Percentiles rank a stretch among this genome's conserved stretches.
Evolutionary conservation across 805 yeast genomes (phyloP).

Genomic region (Schwanniomyces sp.): DNA sequence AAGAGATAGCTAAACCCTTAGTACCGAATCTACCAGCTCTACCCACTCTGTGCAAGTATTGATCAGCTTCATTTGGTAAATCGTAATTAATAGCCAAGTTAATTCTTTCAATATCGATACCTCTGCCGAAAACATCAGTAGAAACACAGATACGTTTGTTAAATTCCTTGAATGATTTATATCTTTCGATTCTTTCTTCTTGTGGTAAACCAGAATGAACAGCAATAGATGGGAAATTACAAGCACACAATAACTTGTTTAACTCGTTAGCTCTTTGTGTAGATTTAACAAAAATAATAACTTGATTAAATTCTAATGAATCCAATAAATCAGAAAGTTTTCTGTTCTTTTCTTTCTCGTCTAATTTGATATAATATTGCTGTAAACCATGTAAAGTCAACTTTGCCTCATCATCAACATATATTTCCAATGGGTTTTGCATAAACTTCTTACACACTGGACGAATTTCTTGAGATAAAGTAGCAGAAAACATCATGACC

Average conservation of each 20-base stretch:
- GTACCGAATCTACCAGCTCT: slow-evolving; percentile 99
- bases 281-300: slow-evolving; percentile 91
- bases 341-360: slow-evolving; percentile 90
- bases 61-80: slow-evolving; percentile 94
- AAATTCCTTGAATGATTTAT: slow-evolving; percentile 95
- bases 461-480: slow-evolving; percentile 89
- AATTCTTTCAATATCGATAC: slow-evolving; percentile 98
- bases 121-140: slow-evolving; percentile 98
- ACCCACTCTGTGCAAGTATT: slow-evolving; percentile 98
- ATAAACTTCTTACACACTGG: slow-evolving; percentile 97
- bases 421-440: slow-evolving; percentile 96
- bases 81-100: slow-evolving; percentile 97
- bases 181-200: slow-evolving; percentile 96
- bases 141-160: slow-evolving; percentile 98
- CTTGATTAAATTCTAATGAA: slow-evolving; percentile 95
- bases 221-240: slow-evolving; percentile 96
- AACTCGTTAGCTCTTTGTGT: slow-evolving; percentile 90
- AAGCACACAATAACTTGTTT: slow-evolving; percentile 82
- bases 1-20: slow-evolving; percentile 93
- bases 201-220: slow-evolving; percentile 95
- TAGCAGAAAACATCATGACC: slow-evolving; percentile 99
- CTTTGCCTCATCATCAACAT: slow-evolving; percentile 96
- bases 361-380: slow-evolving; percentile 89
- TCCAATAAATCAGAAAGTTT: slow-evolving; percentile 90
- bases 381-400: slow-evolving; percentile 97